These are phyloP conservation scores for Penicillium sp. DNA, from an alignment of 2,329 filamentous ascomycete genomes.

Conservation along the genomic window DNA sequence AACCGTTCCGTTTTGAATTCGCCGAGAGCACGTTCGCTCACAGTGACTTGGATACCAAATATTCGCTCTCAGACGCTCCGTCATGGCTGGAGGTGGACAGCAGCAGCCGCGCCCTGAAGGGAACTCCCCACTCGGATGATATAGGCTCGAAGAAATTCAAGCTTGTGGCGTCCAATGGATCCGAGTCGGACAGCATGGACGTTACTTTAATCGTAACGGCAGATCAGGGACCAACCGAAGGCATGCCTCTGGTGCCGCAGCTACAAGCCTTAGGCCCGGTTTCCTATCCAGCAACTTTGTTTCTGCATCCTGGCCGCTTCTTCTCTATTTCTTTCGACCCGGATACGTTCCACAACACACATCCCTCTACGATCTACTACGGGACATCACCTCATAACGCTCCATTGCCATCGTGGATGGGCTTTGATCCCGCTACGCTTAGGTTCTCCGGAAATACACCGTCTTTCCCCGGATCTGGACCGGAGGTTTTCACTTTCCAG, in stretches of 20 bases:
- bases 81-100: conserved; percentile 76
- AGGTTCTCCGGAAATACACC: conserved; percentile 75
- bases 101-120: conserved; percentile 66
- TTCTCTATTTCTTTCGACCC: conserved; percentile 74
- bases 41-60: conserved; percentile 60
- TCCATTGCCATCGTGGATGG: conserved; percentile 83
- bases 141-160: conserved; percentile 65
- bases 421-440: conserved; percentile 68
- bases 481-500: conserved; percentile 72
- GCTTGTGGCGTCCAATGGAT: conserved; percentile 70
- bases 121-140: conserved; percentile 65
- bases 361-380: conserved; percentile 69
- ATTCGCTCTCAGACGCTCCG: conserved; percentile 68
- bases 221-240: conserved; percentile 40
- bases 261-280: conserved; percentile 40
- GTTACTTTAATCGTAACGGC: conserved; percentile 72
- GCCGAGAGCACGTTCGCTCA: conserved; percentile 71
- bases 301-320: conserved; percentile 42
- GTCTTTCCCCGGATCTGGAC: conserved; percentile 65
- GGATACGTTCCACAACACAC: conserved; percentile 66
- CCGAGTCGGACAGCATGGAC: conserved; percentile 66
- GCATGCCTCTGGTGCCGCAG: conserved; percentile 41
- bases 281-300: conserved; percentile 44
- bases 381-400: conserved; percentile 76
- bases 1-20: conserved; percentile 53